Percentiles rank a stretch among this genome's conserved stretches.
These are phyloP conservation scores for Rosa hybrid DNA, from an alignment of 331 rosid genomes.

Conservation along the genomic window DNA sequence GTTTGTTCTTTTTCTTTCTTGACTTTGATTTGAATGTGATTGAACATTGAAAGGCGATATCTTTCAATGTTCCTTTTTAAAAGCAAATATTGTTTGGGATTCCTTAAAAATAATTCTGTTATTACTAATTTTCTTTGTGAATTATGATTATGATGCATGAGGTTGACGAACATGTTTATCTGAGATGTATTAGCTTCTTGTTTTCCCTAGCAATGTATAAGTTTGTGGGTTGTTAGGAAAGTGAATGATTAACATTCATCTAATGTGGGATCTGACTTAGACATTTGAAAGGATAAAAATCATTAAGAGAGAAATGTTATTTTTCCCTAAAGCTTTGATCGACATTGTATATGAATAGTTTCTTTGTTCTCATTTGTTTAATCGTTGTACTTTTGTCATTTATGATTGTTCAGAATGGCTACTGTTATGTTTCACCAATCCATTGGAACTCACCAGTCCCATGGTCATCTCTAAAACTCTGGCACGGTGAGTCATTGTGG, in stretches of 20 bases:
- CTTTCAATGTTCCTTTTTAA: neutral
- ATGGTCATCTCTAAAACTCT: constrained; percentile 29
- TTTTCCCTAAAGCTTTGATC: neutral
- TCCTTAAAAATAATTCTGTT: neutral
- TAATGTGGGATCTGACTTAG: neutral
- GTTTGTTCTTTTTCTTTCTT: constrained; percentile 29
- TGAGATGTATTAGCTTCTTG: constrained; percentile 1
- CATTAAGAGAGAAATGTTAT: neutral
- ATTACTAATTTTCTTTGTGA: neutral
- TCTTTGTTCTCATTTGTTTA: neutral
- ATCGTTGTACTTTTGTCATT: neutral
- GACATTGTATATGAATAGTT: neutral
- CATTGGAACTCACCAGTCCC: constrained; percentile 50
- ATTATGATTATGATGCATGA: constrained; percentile 20
- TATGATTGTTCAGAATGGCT: constrained; percentile 60
- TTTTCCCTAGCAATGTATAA: neutral
- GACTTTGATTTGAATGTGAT: constrained; percentile 9
- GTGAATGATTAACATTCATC: neutral
- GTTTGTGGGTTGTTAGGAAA: neutral
- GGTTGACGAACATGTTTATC: neutral
- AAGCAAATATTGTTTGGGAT: neutral
- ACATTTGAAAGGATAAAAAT: neutral
- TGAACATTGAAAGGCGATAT: neutral
- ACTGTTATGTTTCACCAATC: constrained; percentile 61
- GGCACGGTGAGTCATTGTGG: constrained; percentile 95